Conservation (phyloP, 306 rosid genomes). For the Astragalus glycyphyllos region DNA sequence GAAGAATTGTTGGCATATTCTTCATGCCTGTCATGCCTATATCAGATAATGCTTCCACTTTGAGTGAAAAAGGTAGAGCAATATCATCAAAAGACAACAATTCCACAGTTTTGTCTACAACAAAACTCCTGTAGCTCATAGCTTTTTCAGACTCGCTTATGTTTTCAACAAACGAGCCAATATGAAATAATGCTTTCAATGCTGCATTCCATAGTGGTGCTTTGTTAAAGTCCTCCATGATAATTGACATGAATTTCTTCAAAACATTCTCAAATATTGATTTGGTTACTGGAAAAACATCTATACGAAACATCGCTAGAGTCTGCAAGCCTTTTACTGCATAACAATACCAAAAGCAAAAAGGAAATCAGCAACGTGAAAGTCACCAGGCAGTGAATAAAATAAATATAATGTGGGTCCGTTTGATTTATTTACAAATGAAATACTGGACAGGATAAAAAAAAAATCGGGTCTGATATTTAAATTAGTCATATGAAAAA, state of each 20-base stretch:
- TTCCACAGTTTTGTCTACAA: constrained; percentile 65
- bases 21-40: constrained; percentile 73
- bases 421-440: not conserved
- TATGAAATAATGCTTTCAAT: constrained; percentile 69
- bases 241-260: constrained; percentile 70
- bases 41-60: constrained; percentile 71
- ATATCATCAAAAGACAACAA: constrained; percentile 59
- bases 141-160: constrained; percentile 66
- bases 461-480: not conserved
- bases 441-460: not conserved
- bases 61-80: constrained; percentile 63
- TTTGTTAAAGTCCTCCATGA: constrained; percentile 59
- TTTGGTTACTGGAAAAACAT: constrained; percentile 64
- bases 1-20: constrained; percentile 74
- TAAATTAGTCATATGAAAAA: not conserved
- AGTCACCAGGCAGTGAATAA: constrained; percentile 25
- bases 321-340: constrained; percentile 90
- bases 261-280: constrained; percentile 63
- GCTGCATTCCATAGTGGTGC: constrained; percentile 67
- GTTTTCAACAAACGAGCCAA: constrained; percentile 68
- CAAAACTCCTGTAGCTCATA: constrained; percentile 58
- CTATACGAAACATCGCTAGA: constrained; percentile 73
- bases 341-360: constrained; percentile 42
- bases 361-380: constrained; percentile 36
- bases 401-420: constrained; percentile 2